A percentile compares a stretch with the other conserved stretches of the same genome.
Conservation (phyloP, 768 basidiomycete species). For the Vararia minispora region DNA sequence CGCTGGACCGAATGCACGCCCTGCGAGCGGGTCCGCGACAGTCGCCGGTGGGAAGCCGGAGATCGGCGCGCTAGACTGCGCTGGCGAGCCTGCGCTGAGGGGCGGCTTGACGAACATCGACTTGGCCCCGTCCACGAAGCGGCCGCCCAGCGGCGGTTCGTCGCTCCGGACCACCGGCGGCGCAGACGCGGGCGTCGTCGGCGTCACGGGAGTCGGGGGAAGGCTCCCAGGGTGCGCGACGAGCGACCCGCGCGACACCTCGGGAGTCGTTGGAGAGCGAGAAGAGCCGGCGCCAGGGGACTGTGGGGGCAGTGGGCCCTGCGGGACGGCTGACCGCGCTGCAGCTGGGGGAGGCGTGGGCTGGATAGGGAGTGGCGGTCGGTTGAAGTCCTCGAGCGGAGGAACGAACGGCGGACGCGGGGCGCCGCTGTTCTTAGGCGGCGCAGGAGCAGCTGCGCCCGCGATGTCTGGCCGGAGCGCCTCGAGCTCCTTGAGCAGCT, state of each 20-base stretch:
- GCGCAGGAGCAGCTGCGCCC: slow-evolving; percentile 52
- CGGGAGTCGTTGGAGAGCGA: slow-evolving; percentile 5
- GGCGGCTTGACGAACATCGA: slow-evolving; percentile 65
- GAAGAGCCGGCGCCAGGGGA: slow-evolving; percentile 50
- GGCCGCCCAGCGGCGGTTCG: slow-evolving; percentile 50
- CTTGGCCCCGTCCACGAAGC: slow-evolving; percentile 63
- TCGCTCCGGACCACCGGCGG: slow-evolving; percentile 18
- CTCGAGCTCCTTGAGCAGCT: slow-evolving; percentile 81
- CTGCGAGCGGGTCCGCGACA: slow-evolving; percentile 11
- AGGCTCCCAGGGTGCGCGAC: no score
- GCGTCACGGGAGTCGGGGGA: slow-evolving; percentile 23
- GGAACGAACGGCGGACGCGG: slow-evolving; percentile 54
- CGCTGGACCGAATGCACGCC: slow-evolving; percentile 8
- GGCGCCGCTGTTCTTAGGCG: slow-evolving; percentile 33
- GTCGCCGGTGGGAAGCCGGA: background rate
- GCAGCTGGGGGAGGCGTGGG: slow-evolving; percentile 13
- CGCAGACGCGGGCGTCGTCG: slow-evolving; percentile 19
- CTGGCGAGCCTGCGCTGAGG: background rate
- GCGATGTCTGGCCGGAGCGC: slow-evolving; percentile 67
- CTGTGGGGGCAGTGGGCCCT: slow-evolving; percentile 28
- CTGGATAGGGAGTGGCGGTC: slow-evolving; percentile 19
- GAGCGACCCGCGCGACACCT: slow-evolving; percentile 4
- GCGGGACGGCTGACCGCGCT: slow-evolving; percentile 17
- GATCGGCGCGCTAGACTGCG: background rate
- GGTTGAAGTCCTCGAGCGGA: slow-evolving; percentile 50